These are phyloP conservation scores for Herpetomonas samuelpessoai DNA, from an alignment of 208 protist species.

Conservation along the genomic window DNA sequence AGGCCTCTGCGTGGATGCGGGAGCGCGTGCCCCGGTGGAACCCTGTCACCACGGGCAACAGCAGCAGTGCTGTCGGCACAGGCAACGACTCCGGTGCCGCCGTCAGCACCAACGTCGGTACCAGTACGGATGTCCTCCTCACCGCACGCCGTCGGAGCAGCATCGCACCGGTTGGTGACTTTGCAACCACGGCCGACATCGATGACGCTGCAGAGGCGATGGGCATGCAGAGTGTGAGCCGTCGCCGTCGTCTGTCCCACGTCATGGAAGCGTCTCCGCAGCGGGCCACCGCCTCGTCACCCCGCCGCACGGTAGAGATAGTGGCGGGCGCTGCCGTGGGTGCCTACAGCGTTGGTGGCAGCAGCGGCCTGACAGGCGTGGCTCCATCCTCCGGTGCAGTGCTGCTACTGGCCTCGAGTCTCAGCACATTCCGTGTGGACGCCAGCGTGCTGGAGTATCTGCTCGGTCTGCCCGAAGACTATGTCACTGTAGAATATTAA, in stretches of 20 bases:
- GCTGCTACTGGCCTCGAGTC: neutral
- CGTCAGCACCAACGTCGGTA: neutral
- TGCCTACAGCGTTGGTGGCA: neutral
- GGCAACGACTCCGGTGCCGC: neutral
- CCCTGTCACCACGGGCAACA: neutral
- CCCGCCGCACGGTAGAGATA: too few species aligned
- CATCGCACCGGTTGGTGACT: too few species aligned
- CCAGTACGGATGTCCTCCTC: neutral
- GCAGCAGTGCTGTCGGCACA: neutral
- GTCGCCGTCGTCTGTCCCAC: neutral
- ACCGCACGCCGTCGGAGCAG: too few species aligned
- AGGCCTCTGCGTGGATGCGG: slow-evolving; percentile 9
- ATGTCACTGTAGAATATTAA: neutral
- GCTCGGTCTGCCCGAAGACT: neutral
- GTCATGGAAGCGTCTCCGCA: neutral
- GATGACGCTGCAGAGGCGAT: neutral
- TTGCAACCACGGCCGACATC: neutral
- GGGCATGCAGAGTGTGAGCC: neutral
- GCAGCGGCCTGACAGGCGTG: neutral
- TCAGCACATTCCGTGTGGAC: neutral
- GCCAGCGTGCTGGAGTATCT: neutral
- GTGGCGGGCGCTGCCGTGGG: neutral
- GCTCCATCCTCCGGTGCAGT: neutral
- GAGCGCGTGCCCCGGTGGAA: neutral
- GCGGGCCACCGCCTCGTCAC: neutral